These are phyloP conservation scores for Bryoglossum gracile DNA, from an alignment of 495 filamentous ascomycete genomes.

Conservation along the genomic window DNA sequence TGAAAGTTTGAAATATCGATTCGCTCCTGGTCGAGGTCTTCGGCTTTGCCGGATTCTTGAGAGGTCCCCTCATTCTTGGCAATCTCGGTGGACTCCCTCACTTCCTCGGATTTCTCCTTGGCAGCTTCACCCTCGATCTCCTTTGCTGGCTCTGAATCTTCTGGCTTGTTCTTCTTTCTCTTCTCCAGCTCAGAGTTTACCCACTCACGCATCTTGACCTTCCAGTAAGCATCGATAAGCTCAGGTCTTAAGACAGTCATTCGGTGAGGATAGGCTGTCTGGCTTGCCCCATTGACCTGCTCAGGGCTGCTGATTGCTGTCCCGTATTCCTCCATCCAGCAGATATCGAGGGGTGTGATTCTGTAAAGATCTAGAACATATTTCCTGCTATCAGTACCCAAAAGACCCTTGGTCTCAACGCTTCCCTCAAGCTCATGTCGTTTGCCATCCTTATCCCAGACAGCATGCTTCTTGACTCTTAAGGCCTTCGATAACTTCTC, in stretches of 20 bases:
- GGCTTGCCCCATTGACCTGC: conserved; percentile 38
- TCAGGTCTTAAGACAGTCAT: conserved; percentile 92
- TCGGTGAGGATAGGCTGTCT: conserved; percentile 74
- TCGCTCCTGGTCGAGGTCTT: conserved; percentile 37
- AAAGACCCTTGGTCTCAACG: conserved; percentile 94
- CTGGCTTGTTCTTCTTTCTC: conserved; percentile 17
- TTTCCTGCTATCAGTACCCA: conserved; percentile 95
- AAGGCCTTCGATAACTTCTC: conserved; percentile 82
- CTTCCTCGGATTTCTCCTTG: conserved; percentile 24
- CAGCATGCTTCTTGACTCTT: conserved; percentile 85
- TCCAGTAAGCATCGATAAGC: conserved; percentile 76
- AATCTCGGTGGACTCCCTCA: conserved; percentile 12
- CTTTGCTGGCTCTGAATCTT: conserved; percentile 22
- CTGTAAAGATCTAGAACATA: conserved; percentile 97
- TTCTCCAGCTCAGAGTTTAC: conserved; percentile 66
- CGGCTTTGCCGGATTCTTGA: conserved; percentile 25
- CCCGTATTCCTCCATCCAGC: conserved; percentile 72
- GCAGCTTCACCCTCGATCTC: conserved; percentile 12
- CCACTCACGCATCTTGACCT: conserved; percentile 79
- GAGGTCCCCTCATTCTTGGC: conserved; percentile 30
- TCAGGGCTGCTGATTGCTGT: conserved; percentile 31
- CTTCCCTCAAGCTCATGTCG: conserved; percentile 89
- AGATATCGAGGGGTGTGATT: conserved; percentile 83
- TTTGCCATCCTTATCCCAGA: conserved; percentile 95
- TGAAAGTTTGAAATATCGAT: conserved; percentile 83